Conservation (phyloP, 129 eudicot genomes). For the Glebionis coronaria region DNA sequence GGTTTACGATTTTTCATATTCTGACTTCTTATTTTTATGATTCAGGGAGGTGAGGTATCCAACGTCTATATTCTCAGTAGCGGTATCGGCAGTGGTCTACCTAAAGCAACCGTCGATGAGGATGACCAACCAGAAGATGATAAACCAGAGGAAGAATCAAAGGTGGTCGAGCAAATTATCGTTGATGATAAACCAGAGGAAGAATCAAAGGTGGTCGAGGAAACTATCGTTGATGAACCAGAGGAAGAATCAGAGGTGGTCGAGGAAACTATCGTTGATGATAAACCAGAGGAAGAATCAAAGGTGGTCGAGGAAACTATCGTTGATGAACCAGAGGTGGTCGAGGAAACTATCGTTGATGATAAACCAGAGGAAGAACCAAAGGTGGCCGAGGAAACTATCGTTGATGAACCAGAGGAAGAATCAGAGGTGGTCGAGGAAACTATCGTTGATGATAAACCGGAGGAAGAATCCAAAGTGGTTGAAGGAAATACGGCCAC, state of each 20-base stretch:
- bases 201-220: neutral
- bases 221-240: neutral
- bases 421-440: neutral
- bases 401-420: slow-evolving; percentile 14
- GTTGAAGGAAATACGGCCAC: neutral
- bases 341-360: neutral
- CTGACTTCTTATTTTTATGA: too few species aligned
- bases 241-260: slow-evolving; percentile 11
- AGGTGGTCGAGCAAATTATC: neutral
- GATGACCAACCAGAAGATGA: slow-evolving; percentile 10
- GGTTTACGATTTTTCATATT: neutral
- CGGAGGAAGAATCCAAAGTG: slow-evolving; percentile 16
- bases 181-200: slow-evolving; percentile 12
- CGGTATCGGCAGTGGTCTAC: slow-evolving; percentile 11
- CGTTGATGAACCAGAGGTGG: neutral
- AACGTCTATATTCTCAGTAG: neutral
- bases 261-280: neutral
- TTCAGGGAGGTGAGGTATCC: neutral
- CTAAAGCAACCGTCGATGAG: neutral
- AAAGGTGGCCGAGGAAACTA: neutral
- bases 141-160: slow-evolving; percentile 12
- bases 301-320: neutral
- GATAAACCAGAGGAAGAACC: slow-evolving; percentile 19
- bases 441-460: neutral
- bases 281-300: slow-evolving; percentile 16